phyloP scores from a whole-genome alignment of 768 basidiomycete genomes.

The Leccinellum rugosiceps region DNA sequence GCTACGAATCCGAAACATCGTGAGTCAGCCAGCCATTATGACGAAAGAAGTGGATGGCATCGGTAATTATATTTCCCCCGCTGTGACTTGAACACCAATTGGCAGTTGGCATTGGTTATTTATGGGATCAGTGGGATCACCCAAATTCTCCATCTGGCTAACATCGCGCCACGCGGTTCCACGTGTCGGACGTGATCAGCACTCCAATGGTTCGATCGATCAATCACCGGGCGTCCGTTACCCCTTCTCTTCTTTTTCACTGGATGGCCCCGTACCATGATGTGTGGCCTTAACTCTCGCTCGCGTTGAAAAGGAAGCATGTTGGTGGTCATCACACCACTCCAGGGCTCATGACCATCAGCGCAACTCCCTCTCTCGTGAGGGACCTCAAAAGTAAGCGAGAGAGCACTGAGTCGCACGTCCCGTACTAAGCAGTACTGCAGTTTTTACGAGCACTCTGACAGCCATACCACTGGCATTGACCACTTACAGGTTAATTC shows the following conservation, averaged over 20 bases:
- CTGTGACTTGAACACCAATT: background rate
- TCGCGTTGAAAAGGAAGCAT: background rate
- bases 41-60: background rate
- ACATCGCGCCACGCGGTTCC: background rate
- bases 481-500: background rate
- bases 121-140: background rate
- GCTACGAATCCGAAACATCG: background rate
- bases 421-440: background rate
- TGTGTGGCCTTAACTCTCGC: background rate
- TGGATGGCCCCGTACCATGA: constrained; percentile 8
- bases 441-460: constrained; percentile 11
- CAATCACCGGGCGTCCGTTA: background rate
- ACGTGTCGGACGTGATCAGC: background rate
- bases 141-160: background rate
- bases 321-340: background rate
- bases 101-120: background rate
- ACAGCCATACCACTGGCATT: constrained; percentile 1
- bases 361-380: background rate
- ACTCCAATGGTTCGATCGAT: background rate
- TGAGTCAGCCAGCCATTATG: background rate
- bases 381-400: constrained; percentile 13
- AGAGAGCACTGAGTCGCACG: background rate
- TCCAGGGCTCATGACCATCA: background rate
- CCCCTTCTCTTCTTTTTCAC: constrained; percentile 1
- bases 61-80: background rate